Percentiles rank a stretch among this genome's conserved stretches.
These are phyloP conservation scores for Brassica nigra DNA, from an alignment of 345 rosid genomes.

Conservation along the genomic window DNA sequence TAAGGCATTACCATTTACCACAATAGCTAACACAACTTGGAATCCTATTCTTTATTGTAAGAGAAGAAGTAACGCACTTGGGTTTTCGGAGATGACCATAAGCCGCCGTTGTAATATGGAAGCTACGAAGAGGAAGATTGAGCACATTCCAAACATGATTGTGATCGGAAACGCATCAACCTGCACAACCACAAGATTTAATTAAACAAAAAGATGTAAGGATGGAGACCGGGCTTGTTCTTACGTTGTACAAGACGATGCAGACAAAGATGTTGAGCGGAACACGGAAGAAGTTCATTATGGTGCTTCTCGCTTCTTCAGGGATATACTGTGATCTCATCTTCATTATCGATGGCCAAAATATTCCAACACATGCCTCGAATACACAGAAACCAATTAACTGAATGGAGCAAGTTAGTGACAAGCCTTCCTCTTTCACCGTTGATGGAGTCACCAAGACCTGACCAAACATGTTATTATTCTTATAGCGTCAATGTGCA, in stretches of 20 bases:
- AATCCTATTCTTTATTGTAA: not conserved
- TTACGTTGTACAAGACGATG: conserved; percentile 81
- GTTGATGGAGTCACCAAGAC: conserved; percentile 65
- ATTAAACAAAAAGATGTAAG: not conserved
- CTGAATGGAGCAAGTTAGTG: conserved; percentile 70
- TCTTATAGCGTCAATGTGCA: not conserved
- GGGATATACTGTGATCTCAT: conserved; percentile 99
- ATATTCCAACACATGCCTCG: conserved; percentile 91
- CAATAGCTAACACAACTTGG: not conserved
- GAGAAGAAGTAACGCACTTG: conserved; percentile 53
- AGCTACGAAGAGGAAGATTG: conserved; percentile 89
- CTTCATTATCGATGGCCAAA: conserved; percentile 99
- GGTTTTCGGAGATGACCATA: conserved; percentile 69
- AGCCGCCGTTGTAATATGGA: conserved; percentile 79
- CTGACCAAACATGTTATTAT: conserved; percentile 44
- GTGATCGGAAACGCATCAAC: conserved; percentile 87
- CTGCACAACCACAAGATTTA: conserved; percentile 34
- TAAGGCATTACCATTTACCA: conserved; percentile 3
- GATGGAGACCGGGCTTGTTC: conserved; percentile 26
- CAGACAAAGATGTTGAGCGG: conserved; percentile 96
- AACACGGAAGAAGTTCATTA: conserved; percentile 96
- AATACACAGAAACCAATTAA: conserved; percentile 89
- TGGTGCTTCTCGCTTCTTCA: conserved; percentile 98
- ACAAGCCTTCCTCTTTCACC: conserved; percentile 71
- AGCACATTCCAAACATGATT: conserved; percentile 96